These are phyloP conservation scores for Aristolochia fimbriata DNA, from an alignment of 164 flowering plant species.

Conservation along the genomic window DNA sequence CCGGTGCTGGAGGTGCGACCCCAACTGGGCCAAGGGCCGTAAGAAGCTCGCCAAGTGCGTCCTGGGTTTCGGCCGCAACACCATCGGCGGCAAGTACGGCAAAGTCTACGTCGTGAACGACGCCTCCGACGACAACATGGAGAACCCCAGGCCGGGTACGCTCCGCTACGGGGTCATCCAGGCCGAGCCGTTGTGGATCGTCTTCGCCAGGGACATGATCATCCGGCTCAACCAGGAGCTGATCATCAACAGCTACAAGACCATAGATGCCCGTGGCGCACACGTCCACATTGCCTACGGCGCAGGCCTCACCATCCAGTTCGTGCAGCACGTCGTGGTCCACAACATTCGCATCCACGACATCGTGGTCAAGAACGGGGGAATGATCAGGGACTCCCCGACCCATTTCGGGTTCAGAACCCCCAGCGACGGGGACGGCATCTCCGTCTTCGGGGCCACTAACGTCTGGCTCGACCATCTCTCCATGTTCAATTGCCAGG, in stretches of 20 bases:
- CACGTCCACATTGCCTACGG: conserved; percentile 41
- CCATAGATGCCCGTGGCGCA: conserved; percentile 7
- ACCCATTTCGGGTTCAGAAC: conserved; percentile 46
- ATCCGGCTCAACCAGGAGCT: conserved; percentile 62
- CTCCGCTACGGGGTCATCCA: conserved; percentile 76
- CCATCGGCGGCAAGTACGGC: conserved; percentile 73
- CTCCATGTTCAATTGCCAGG: conserved; percentile 48
- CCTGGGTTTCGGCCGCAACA: conserved; percentile 70
- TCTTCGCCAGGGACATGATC: conserved; percentile 76
- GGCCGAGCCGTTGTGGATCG: conserved; percentile 65
- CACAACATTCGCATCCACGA: conserved; percentile 59
- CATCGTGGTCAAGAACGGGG: conserved; percentile 36
- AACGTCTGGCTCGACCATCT: conserved; percentile 71
- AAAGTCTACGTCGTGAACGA: conserved; percentile 51
- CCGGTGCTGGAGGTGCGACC: conserved; percentile 78
- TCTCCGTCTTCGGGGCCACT: conserved; percentile 46
- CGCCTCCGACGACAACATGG: conserved; percentile 49
- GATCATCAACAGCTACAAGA: conserved; percentile 70
- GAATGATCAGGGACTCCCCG: conserved; percentile 48
- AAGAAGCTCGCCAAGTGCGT: conserved; percentile 64
- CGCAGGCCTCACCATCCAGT: conserved; percentile 68
- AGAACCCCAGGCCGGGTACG: conserved; percentile 62
- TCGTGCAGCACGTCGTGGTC: conserved; percentile 51
- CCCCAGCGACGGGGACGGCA: conserved; percentile 62
- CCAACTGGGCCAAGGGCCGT: conserved; percentile 35